Evolutionary conservation across 1,139 yeast genomes (phyloP).

Genomic region (Yamadazyma kanchanaburiensis): DNA sequence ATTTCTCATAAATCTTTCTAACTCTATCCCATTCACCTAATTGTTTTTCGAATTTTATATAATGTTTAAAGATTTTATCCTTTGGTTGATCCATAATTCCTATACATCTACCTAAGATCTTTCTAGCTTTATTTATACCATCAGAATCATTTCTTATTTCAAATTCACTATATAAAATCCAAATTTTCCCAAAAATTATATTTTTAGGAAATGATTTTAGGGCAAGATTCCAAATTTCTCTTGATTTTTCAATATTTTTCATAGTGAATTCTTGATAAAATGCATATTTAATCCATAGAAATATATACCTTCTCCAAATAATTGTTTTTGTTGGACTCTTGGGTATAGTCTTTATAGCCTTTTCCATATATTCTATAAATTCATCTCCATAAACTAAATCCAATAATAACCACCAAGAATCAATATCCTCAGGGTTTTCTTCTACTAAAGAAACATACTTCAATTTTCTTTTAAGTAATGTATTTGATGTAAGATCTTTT

Average conservation of each 20-base stretch:
- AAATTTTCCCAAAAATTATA: conserved; percentile 69
- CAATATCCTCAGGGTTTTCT: conserved; percentile 57
- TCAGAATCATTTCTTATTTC: conserved; percentile 57
- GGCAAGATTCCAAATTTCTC: conserved; percentile 50
- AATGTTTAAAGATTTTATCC: conserved; percentile 54
- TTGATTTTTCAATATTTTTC: conserved; percentile 42
- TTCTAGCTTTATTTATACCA: conserved; percentile 53
- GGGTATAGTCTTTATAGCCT: conserved; percentile 41
- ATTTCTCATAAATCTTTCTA: conserved; percentile 66
- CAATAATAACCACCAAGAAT: conserved; percentile 78
- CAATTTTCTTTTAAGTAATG: conserved; percentile 50
- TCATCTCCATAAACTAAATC: conserved; percentile 32
- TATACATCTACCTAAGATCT: conserved; percentile 67
- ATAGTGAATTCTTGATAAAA: conserved; percentile 56
- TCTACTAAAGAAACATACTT: conserved; percentile 50
- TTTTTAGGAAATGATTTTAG: conserved; percentile 54
- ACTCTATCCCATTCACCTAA: conserved; percentile 79
- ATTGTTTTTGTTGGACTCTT: conserved; percentile 32
- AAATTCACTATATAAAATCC: conserved; percentile 72
- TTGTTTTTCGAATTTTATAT: conserved; percentile 55
- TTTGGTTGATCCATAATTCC: conserved; percentile 51
- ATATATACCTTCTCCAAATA: conserved; percentile 66
- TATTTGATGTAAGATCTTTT: conserved; percentile 48
- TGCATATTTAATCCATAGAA: conserved; percentile 67
- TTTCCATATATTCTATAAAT: conserved; percentile 37